Evolutionary conservation across 2,329 filamentous ascomycete genomes (phyloP), one percentile per base, ranked within the genome.

Genomic region (Sordariomycetes sp.): DNA sequence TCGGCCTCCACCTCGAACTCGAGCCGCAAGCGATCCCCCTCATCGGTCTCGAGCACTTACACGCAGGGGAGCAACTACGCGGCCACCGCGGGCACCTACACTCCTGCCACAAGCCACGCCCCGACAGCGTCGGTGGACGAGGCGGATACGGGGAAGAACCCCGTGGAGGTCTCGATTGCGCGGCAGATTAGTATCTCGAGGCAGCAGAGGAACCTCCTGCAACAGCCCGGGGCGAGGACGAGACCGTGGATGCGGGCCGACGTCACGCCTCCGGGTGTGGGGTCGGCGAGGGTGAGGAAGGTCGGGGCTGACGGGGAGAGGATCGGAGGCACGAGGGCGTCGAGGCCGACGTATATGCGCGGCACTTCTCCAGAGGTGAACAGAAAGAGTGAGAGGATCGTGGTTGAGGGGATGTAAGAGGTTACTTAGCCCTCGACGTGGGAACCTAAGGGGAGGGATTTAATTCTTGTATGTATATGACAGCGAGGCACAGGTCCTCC

Each of bases 111-210:
- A 4, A 22, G n/a, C 11, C 65, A 72, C 60, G 54, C 67, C 35
- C 70, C 69, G 24, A 67, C 65, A 59, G 63, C 66, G 3, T 71
- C 72, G 12, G 60, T 68, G 12, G 75, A 78, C 37, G 73, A 76
- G 34, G 57, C 69, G 1, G 73, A 77, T 62, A 67, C 68, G 24
- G 68, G 80, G 16, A 77, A 78, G 61, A 76, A 76, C 51, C 81
- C 83, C 1, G 83, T 85, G 3, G 80, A 87, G 68, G 76, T 86
- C 53, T 87, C 83, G 1, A 87, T 88, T 63, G 85, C 85, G 0
- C 76, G 86, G 1, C 84, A 88, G 67, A 86, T 88, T 62, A 86
- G 81, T 62, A 74, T 88, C 28, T 86, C 83, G 14, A 73, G 79
- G 14, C 77, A 83, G 68, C 85, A 87, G 68, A 75, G 80, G 20